A percentile compares a stretch with the other conserved stretches of the same genome.
Conservation (phyloP, 345 rosid species). For the Citrus sinensis region DNA sequence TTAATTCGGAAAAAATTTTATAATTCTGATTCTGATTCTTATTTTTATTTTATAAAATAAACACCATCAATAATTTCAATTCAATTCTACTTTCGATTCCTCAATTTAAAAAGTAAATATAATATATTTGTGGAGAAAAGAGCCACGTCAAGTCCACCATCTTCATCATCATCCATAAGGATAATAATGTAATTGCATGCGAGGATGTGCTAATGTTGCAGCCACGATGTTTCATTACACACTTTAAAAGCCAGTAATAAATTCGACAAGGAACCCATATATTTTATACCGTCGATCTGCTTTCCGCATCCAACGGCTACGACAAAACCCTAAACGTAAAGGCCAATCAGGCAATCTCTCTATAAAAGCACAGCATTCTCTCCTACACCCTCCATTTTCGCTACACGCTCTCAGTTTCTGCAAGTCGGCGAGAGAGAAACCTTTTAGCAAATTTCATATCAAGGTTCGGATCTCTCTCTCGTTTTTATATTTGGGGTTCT, state of each 20-base stretch:
- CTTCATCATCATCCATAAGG: too few relatives aligned
- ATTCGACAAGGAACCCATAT: not conserved
- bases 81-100: too few relatives aligned
- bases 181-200: too few relatives aligned
- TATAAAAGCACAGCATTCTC: not conserved
- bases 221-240: not conserved
- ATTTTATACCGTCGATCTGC: conserved; percentile 8
- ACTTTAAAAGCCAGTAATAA: too few relatives aligned
- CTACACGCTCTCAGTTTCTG: not conserved
- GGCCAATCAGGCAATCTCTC: not conserved
- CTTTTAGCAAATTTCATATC: not conserved
- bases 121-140: too few relatives aligned
- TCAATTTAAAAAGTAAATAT: too few relatives aligned
- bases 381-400: fast-evolving
- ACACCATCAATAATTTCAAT: too few relatives aligned
- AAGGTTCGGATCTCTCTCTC: conserved; percentile 6
- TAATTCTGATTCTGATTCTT: fast-evolving
- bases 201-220: too few relatives aligned
- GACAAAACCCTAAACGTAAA: conserved; percentile 4
- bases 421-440: not conserved
- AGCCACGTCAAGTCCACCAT: too few relatives aligned
- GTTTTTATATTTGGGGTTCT: not conserved
- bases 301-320: not conserved
- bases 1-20: fast-evolving
- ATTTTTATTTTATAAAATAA: too few relatives aligned